A percentile compares a stretch with the other conserved stretches of the same genome.
These are phyloP conservation scores for Paecilomyces sp. DNA, from an alignment of 2,329 filamentous ascomycete genomes.

Conservation along the genomic window DNA sequence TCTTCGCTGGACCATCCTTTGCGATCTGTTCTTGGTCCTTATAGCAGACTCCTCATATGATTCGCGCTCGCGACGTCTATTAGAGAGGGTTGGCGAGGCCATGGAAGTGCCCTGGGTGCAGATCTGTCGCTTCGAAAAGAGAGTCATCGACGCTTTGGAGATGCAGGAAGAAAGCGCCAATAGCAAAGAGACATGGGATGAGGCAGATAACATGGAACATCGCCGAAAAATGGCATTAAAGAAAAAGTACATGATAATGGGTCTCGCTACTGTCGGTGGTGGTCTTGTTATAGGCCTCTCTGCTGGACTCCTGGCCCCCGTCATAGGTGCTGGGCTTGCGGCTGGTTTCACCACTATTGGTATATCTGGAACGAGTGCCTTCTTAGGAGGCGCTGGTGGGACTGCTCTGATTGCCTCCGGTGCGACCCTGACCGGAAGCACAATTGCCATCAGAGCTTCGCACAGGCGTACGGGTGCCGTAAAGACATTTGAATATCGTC, in stretches of 20 bases:
- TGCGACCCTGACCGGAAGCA: constrained; percentile 76
- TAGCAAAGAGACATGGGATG: constrained; percentile 95
- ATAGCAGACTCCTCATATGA: constrained; percentile 96
- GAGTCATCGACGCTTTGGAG: constrained; percentile 90
- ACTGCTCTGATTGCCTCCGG: constrained; percentile 90
- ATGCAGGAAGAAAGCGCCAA: constrained; percentile 92
- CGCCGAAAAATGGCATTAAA: constrained; percentile 76
- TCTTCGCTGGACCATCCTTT: constrained; percentile 91
- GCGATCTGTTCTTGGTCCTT: constrained; percentile 90
- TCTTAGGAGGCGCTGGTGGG: constrained; percentile 84
- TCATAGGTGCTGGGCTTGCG: constrained; percentile 89
- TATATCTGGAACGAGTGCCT: constrained; percentile 78
- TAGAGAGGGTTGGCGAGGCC: constrained; percentile 75
- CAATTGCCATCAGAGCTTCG: constrained; percentile 82
- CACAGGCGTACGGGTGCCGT: constrained; percentile 82
- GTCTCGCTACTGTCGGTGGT: constrained; percentile 89
- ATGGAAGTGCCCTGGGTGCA: constrained; percentile 84
- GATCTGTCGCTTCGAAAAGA: constrained; percentile 93
- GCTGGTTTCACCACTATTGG: constrained; percentile 94
- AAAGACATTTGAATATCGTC: constrained; percentile 93
- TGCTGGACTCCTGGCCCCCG: constrained; percentile 80
- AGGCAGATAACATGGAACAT: constrained; percentile 85
- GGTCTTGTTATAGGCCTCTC: constrained; percentile 92
- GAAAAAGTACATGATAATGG: constrained; percentile 88
- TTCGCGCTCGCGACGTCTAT: constrained; percentile 71